phyloP scores from a whole-genome alignment of 2,329 filamentous ascomycete species.

The Dactylellina cionopaga region DNA sequence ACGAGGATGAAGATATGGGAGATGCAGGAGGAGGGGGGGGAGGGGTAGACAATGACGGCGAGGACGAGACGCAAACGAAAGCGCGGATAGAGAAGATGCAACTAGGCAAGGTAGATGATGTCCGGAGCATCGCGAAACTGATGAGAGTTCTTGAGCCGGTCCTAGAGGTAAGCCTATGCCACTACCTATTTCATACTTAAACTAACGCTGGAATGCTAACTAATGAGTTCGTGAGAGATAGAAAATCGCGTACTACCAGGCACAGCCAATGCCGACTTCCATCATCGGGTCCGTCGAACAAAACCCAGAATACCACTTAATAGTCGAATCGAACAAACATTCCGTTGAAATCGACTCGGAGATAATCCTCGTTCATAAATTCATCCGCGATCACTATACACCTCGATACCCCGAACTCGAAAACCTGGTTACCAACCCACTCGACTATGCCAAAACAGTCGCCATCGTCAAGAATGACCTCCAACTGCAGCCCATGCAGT shows the following conservation, averaged over 20 bases:
- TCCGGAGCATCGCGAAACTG: constrained; percentile 79
- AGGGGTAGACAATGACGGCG: constrained; percentile 64
- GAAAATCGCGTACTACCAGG: constrained; percentile 83
- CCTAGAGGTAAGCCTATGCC: constrained; percentile 75
- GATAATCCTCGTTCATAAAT: constrained; percentile 93
- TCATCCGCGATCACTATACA: constrained; percentile 94
- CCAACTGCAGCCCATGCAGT: constrained; percentile 78
- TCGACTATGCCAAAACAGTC: constrained; percentile 95
- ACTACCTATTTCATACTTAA: constrained; percentile 57
- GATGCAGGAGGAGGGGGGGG: constrained; percentile 14
- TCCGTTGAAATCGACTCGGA: constrained; percentile 94
- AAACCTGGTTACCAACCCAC: constrained; percentile 84
- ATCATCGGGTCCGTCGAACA: constrained; percentile 87
- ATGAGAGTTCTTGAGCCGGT: constrained; percentile 85
- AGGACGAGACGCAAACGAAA: constrained; percentile 76
- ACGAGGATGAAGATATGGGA: constrained; percentile 68
- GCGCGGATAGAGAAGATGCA: constrained; percentile 85
- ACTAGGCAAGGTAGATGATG: constrained; percentile 76
- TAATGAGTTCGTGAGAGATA: constrained; percentile 60
- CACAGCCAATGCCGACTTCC: constrained; percentile 71
- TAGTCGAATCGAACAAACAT: constrained; percentile 87
- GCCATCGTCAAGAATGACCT: constrained; percentile 91
- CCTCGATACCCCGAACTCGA: constrained; percentile 93
- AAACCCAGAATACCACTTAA: constrained; percentile 87
- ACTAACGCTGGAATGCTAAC: constrained; percentile 66